A percentile compares a stretch with the other conserved stretches of the same genome.
Evolutionary conservation across 2,329 filamentous ascomycete genomes (phyloP).

Genomic region (Cladosporium phlei): DNA sequence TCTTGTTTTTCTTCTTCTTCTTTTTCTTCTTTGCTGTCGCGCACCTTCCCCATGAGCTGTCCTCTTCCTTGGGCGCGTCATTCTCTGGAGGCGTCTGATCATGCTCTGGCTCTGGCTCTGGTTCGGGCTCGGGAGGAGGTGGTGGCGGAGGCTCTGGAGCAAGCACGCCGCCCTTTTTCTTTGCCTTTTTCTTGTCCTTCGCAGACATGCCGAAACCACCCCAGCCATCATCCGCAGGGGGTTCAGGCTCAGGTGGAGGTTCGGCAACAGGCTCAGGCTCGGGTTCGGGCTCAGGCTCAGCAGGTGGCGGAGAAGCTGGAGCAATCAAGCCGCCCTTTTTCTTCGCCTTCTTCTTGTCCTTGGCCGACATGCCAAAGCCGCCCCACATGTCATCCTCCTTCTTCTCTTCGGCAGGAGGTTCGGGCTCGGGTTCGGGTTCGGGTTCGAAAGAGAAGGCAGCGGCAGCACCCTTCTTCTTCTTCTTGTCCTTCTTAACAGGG

Average conservation of each 20-base stretch:
- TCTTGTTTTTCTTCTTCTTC: conserved; percentile 41
- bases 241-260: conserved; percentile 20
- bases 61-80: too few species aligned
- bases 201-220: conserved; percentile 26
- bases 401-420: conserved; percentile 27
- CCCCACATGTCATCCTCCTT: conserved; percentile 34
- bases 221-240: conserved; percentile 39
- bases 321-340: conserved; percentile 41
- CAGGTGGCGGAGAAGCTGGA: conserved; percentile 2
- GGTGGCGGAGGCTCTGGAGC: conserved; percentile 21
- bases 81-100: too few species aligned
- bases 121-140: conserved; percentile 21
- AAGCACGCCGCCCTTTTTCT: conserved; percentile 21
- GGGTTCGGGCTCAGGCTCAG: conserved; percentile 5
- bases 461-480: conserved; percentile 32
- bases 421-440: conserved; percentile 17
- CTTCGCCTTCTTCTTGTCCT: conserved; percentile 36
- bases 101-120: conserved; percentile 32
- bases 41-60: conserved; percentile 26
- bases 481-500: conserved; percentile 22
- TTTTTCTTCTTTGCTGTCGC: conserved; percentile 42
- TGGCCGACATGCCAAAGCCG: conserved; percentile 24
- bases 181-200: conserved; percentile 44
- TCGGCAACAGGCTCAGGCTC: conserved; percentile 23
- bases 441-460: conserved; percentile 17